These are phyloP conservation scores for Colletotrichum tofieldiae DNA, from an alignment of 2,329 filamentous ascomycete species.

Conservation along the genomic window DNA sequence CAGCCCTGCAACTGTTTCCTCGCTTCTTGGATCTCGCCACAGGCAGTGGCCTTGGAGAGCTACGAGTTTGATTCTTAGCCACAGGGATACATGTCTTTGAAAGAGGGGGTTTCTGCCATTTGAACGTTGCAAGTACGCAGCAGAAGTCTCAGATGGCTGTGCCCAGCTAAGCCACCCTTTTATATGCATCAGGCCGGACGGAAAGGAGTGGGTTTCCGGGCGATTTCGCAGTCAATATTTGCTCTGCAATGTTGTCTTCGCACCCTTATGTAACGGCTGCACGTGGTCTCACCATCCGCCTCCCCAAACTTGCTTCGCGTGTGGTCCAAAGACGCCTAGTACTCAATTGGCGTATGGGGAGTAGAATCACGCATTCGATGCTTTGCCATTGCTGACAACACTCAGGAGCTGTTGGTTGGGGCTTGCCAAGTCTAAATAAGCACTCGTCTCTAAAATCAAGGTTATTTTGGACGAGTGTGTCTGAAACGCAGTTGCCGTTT, in stretches of 20 bases:
- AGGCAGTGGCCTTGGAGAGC: neutral
- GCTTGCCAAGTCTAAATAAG: constrained; percentile 32
- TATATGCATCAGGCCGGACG: neutral
- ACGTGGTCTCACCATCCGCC: neutral
- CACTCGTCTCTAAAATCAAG: constrained; percentile 31
- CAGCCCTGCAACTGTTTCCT: neutral
- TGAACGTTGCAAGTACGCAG: neutral
- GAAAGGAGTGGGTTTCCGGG: neutral
- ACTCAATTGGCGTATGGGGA: neutral
- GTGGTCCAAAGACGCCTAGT: neutral
- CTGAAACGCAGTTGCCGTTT: constrained; percentile 32
- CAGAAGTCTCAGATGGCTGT: neutral
- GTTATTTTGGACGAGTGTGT: constrained; percentile 20
- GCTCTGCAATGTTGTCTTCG: neutral
- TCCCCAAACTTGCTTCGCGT: neutral
- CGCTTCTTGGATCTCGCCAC: neutral
- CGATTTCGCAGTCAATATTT: neutral
- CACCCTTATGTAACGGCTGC: neutral
- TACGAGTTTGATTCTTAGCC: neutral
- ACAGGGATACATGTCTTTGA: neutral
- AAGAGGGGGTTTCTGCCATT: neutral
- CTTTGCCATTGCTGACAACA: no score
- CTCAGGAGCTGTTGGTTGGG: neutral
- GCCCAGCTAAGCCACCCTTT: neutral
- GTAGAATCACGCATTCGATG: neutral